A percentile compares a stretch with the other conserved stretches of the same genome.
phyloP scores from a whole-genome alignment of 192 early-diverging fungal genomes.

The Coemansia sp. region DNA sequence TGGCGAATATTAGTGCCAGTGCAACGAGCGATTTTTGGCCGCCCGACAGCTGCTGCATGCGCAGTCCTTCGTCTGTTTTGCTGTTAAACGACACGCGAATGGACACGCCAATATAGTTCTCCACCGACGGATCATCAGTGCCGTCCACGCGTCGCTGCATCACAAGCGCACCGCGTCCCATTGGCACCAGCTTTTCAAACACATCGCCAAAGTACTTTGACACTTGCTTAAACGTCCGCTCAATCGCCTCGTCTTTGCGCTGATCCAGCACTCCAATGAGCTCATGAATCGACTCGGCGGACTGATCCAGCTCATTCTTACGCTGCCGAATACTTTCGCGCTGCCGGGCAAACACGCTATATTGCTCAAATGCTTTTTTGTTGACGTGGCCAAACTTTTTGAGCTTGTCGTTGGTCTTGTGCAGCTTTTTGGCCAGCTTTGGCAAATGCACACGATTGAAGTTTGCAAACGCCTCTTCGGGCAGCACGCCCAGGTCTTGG shows the following conservation, averaged over 20 bases:
- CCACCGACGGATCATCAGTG: constrained; percentile 55
- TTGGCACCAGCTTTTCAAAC: constrained; percentile 88
- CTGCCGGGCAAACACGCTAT: constrained; percentile 89
- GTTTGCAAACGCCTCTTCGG: constrained; percentile 86
- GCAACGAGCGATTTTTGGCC: constrained; percentile 99
- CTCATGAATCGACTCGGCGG: constrained; percentile 75
- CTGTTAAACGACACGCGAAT: constrained; percentile 95
- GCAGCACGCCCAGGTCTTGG: constrained; percentile 92
- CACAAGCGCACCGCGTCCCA: constrained; percentile 77
- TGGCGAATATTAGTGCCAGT: constrained; percentile 95
- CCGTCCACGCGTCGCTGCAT: constrained; percentile 72
- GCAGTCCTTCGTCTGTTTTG: constrained; percentile 79
- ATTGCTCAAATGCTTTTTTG: constrained; percentile 99
- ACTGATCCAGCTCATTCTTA: constrained; percentile 86
- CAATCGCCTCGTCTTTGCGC: constrained; percentile 96
- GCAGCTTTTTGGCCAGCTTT: constrained; percentile 61
- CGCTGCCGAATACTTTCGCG: constrained; percentile 77
- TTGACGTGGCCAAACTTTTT: constrained; percentile 94
- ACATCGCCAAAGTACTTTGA: constrained; percentile 83
- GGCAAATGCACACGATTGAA: constrained; percentile 52
- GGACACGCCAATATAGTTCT: constrained; percentile 88
- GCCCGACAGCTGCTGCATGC: constrained; percentile 94
- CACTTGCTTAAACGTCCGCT: constrained; percentile 93
- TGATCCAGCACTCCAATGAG: constrained; percentile 90
- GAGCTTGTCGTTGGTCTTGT: constrained; percentile 81